Base-by-base conservation (phyloP, 2,329 filamentous ascomycete genomes). In the Verticillium albo-atrum region DNA sequence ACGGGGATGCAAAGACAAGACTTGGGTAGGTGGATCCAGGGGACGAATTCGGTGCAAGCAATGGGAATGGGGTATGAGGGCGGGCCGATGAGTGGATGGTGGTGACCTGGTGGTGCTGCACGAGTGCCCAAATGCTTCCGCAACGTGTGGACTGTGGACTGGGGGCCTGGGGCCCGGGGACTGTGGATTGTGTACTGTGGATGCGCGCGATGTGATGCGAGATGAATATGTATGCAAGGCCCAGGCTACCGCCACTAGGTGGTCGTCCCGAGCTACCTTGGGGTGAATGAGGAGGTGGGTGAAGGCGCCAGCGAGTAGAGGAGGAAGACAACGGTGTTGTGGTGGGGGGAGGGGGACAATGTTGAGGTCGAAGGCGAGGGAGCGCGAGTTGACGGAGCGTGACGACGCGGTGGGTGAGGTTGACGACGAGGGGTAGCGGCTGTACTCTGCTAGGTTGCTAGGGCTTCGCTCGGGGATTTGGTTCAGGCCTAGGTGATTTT, bases 181-280 rank as follows among this genome's bases (percentile, higher is more conserved):
- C 26, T 30, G 27, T 54, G 27, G 27, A 25, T 15, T 15, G 14
- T 17, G 17, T 7, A n/a, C 28, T n/a, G 55, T 32, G 28, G 53
- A 28, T 27, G 27, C 17, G 23, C 25, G 54, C 56, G 57, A 54
- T 61, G 57, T 61, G 57, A 62, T 61, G 61, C 50, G 54, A 55
- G 42, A 47, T 47, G n/a, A 23, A 47, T 47, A 20, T 23, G n/a
- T 10, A 47, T 47, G 42, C 42, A 23, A 10, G 42, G 25, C 42
- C n/a, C 42, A 47, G 42, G 42, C 2, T 47, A 47, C 42, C 42
- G 42, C 42, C 42, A 47, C 42, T 47, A 47, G 6, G 20, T 47
- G n/a, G 42, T 47, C 20, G 42, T 47, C 42, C 20, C 7, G n/a
- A 47, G 42, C 42, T 47, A 23, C 42, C 42, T 47, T 47, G 42